These are phyloP conservation scores for Gautieria morchelliformis DNA, from an alignment of 768 basidiomycete species.

Conservation along the genomic window DNA sequence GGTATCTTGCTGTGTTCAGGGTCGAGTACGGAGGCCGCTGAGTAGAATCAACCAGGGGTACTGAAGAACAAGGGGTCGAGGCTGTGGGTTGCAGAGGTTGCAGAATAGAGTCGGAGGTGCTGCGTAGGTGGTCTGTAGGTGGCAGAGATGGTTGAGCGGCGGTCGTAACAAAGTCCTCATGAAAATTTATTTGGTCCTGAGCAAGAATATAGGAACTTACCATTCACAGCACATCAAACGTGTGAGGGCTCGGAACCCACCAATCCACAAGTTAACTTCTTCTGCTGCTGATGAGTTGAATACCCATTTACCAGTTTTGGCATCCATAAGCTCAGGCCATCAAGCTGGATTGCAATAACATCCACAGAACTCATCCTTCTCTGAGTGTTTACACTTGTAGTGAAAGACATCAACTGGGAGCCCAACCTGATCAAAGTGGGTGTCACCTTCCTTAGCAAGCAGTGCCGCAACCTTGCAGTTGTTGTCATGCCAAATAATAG, in stretches of 20 bases:
- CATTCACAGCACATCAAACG: not conserved
- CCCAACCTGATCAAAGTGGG: constrained; percentile 5
- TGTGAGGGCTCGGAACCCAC: constrained; percentile 7
- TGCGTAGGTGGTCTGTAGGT: too few relatives aligned
- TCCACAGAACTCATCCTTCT: constrained; percentile 11
- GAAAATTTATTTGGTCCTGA: not conserved
- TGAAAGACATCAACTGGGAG: constrained; percentile 18
- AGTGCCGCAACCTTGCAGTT: constrained; percentile 17
- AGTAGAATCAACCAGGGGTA: too few relatives aligned
- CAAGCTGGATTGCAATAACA: constrained; percentile 13
- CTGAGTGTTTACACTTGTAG: constrained; percentile 16
- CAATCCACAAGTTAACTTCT: constrained; percentile 17
- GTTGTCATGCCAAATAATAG: constrained; percentile 23
- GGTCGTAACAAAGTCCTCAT: too few relatives aligned
- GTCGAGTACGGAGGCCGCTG: too few relatives aligned
- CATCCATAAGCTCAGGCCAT: constrained; percentile 8
- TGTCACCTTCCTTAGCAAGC: constrained; percentile 8
- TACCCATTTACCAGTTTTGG: constrained; percentile 12
- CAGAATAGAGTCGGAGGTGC: too few relatives aligned
- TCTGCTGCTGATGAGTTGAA: constrained; percentile 21
- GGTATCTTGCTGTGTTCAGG: too few relatives aligned
- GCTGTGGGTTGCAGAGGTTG: too few relatives aligned
- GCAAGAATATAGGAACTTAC: not conserved
- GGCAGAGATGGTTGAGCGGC: too few relatives aligned
- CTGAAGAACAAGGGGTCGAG: too few relatives aligned